Percentiles rank a stretch among this genome's conserved stretches.
Conservation (phyloP, 306 rosid species). For the Ochetophila trinervis region DNA sequence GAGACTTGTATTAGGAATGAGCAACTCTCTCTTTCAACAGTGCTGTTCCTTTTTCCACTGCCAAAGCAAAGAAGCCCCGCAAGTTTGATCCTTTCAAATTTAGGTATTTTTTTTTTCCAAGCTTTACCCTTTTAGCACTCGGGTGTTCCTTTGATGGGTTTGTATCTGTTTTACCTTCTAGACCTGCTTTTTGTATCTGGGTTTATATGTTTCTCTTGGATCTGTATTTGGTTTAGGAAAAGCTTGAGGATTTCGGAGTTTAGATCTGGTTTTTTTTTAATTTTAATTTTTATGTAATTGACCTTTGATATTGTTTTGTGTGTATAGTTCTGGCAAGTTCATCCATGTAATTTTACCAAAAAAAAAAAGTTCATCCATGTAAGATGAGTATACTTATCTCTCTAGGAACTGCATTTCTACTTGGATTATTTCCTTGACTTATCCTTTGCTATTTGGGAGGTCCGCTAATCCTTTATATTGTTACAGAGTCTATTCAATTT, state of each 20-base stretch:
- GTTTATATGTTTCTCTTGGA: conserved; percentile 45
- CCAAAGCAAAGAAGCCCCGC: conserved; percentile 43
- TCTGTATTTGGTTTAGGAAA: conserved; percentile 50
- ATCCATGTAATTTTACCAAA: not conserved
- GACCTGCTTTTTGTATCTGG: conserved; percentile 41
- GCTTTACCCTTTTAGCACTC: conserved; percentile 39
- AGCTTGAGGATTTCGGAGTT: conserved; percentile 26
- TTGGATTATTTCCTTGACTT: conserved; percentile 25
- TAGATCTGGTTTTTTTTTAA: conserved; percentile 41
- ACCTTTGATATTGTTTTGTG: conserved; percentile 24
- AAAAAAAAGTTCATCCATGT: conserved; percentile 1
- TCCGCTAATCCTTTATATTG: conserved; percentile 7
- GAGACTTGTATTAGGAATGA: conserved; percentile 13
- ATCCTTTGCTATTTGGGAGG: conserved; percentile 23
- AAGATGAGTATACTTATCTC: conserved; percentile 10
- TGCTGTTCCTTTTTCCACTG: conserved; percentile 36
- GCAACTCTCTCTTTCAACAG: conserved; percentile 36
- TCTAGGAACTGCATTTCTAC: conserved; percentile 23
- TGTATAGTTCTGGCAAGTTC: conserved; percentile 18
- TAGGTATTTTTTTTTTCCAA: conserved; percentile 45
- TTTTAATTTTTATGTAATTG: conserved; percentile 31
- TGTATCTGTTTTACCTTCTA: conserved; percentile 15
- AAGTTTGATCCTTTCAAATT: conserved; percentile 37
- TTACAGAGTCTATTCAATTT: conserved; percentile 7
- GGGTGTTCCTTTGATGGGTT: conserved; percentile 32